Percentiles rank a stretch among this genome's conserved stretches.
Evolutionary conservation across 306 rosid species (phyloP).

Genomic region (Comarum palustre): DNA sequence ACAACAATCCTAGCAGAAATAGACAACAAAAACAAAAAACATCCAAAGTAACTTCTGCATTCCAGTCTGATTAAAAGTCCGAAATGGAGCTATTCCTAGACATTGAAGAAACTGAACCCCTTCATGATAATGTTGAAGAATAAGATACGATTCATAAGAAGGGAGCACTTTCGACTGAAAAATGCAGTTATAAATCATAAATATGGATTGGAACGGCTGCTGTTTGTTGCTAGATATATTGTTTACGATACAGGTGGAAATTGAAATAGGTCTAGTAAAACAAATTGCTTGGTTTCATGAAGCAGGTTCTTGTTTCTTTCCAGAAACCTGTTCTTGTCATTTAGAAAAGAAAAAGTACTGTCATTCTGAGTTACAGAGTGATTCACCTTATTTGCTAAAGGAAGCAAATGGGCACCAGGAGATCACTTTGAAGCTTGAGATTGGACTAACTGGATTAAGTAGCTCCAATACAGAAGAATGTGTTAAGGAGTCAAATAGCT

Average conservation of each 20-base stretch:
- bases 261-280: conserved; percentile 20
- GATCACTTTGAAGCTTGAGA: conserved; percentile 29
- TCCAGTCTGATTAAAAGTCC: not conserved
- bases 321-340: conserved; percentile 18
- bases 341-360: conserved; percentile 12
- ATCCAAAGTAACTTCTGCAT: not conserved
- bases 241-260: conserved; percentile 29
- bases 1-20: not conserved
- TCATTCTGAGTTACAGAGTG: conserved; percentile 16
- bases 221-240: conserved; percentile 27
- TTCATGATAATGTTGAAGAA: too few species aligned
- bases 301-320: conserved; percentile 31
- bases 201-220: conserved; percentile 24
- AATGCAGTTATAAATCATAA: conserved; percentile 27
- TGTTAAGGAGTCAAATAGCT: conserved; percentile 24
- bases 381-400: conserved; percentile 14
- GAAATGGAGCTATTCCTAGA: not conserved
- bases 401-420: conserved; percentile 19
- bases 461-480: conserved; percentile 19
- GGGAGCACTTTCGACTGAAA: conserved; percentile 25
- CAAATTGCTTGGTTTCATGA: conserved; percentile 39
- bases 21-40: not conserved
- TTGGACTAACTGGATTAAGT: conserved; percentile 22
- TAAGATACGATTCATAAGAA: too few species aligned
- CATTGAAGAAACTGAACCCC: not conserved